Evolutionary conservation across 495 filamentous ascomycete species (phyloP).

Genomic region (Annulohypoxylon maeteangense): DNA sequence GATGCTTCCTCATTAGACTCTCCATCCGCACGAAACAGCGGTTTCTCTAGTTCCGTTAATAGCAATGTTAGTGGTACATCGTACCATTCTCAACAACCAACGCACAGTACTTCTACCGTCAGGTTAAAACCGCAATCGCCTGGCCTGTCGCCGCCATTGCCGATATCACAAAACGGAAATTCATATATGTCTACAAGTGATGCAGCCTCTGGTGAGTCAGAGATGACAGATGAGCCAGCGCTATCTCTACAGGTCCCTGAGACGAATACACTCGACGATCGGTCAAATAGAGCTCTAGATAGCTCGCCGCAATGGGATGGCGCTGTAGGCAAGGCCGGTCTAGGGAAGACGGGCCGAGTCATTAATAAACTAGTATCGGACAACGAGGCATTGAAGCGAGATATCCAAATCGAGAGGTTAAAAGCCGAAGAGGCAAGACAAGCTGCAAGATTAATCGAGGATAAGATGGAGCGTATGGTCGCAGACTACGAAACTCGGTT

Average conservation of each 20-base stretch:
- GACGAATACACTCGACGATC: constrained; percentile 49
- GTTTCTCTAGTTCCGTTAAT: constrained; percentile 59
- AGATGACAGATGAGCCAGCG: constrained; percentile 30
- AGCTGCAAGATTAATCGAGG: constrained; percentile 75
- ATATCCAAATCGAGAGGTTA: constrained; percentile 77
- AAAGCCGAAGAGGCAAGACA: constrained; percentile 78
- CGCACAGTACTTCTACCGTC: constrained; percentile 42
- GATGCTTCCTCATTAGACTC: constrained; percentile 46
- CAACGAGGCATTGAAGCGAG: constrained; percentile 84
- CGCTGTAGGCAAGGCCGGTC: constrained; percentile 79
- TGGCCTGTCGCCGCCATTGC: constrained; percentile 15
- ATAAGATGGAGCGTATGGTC: constrained; percentile 74
- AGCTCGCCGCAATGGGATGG: constrained; percentile 69
- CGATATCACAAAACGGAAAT: constrained; percentile 26
- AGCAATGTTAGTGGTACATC: constrained; percentile 58
- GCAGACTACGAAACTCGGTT: constrained; percentile 74
- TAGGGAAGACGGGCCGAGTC: constrained; percentile 91
- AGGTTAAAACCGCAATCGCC: constrained; percentile 48
- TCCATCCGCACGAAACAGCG: constrained; percentile 53
- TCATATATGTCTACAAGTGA: constrained; percentile 40
- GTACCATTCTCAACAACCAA: constrained; percentile 48
- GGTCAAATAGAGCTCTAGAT: constrained; percentile 26
- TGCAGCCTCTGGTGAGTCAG: constrained; percentile 18
- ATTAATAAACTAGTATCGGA: constrained; percentile 91
- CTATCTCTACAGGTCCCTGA: constrained; percentile 40